Base-by-base conservation (phyloP, 2,329 filamentous ascomycete species). In the Nannizziopsis arthrosporioides region DNA sequence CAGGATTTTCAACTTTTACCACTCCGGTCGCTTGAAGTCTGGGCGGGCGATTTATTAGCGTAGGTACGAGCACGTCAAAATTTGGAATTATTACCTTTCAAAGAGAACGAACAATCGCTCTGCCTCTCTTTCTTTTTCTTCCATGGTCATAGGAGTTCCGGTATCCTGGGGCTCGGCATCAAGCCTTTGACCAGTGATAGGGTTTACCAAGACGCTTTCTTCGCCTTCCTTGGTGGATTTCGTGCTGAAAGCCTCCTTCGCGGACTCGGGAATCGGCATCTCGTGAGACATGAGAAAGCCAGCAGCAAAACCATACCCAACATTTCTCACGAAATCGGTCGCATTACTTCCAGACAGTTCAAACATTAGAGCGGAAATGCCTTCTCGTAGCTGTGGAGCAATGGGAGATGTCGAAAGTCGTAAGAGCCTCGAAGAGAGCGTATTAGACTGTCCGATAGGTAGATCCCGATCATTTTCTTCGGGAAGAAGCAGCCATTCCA, bases 301-400 rank as follows among this genome's bases (percentile, higher is more conserved):
- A 0, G 88, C 85, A 0, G 92, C 92, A 60, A 85, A 94, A 0
- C 92, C 92, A 61, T 94, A 98, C 0, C 92, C 92, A 10, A 98
- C 85, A 56, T 95, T 95, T 44, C 85, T 76, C 0, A 96, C 84
- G 59, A 95, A 92, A 27, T 74, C 83, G 12, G 75, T 76, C 0
- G 89, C 78, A 57, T 95, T 81, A 57, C 81, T 84, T 54, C 82
- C 83, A 0, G 88, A 94, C 22, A 96, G 73, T 54, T 93, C 84
- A 62, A 93, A 98, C 52, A 95, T 76, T 18, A 98, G 73, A 27
- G 82, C 75, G 0, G 84, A 85, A 45, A 94, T 82, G 14, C 78
- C 77, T 41, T 84, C 80, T 14, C 87, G 79, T 2, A 94, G 70
- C 35, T 81, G 80, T 0, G 85, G 79, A 0, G 84, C 76, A 38